These are phyloP conservation scores for Chlorophyllum brunneum DNA, from an alignment of 768 basidiomycete species.

Conservation along the genomic window DNA sequence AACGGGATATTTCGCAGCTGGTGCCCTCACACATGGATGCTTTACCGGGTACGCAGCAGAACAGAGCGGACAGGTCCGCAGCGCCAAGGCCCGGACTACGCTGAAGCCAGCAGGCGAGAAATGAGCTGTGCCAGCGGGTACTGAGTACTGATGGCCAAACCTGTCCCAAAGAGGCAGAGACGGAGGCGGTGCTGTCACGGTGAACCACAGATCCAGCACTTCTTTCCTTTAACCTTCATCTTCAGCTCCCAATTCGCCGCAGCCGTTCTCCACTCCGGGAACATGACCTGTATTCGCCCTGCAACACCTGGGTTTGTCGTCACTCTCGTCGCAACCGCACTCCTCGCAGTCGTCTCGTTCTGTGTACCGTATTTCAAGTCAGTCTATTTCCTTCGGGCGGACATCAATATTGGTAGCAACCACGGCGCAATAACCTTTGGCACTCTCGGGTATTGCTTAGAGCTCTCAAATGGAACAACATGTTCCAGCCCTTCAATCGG, in stretches of 20 bases:
- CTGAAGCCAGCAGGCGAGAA: too few relatives aligned
- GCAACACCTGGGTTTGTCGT: conserved; percentile 89
- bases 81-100: too few relatives aligned
- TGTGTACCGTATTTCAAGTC: conserved; percentile 88
- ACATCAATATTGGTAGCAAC: conserved; percentile 37
- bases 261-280: conserved; percentile 10
- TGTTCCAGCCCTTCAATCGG: conserved; percentile 84
- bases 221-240: background rate
- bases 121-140: too few relatives aligned
- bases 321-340: conserved; percentile 70
- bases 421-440: conserved; percentile 77
- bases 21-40: too few relatives aligned
- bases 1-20: too few relatives aligned
- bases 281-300: conserved; percentile 68
- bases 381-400: conserved; percentile 84
- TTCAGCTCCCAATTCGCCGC: background rate
- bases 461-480: conserved; percentile 48
- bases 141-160: too few relatives aligned
- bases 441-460: conserved; percentile 83
- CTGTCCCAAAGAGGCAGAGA: background rate
- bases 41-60: too few relatives aligned
- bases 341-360: conserved; percentile 86
- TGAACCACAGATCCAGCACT: background rate
- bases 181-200: conserved; percentile 6
- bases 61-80: too few relatives aligned